Evolutionary conservation across 352 stramenopile species (phyloP), one percentile per base, ranked within the genome.

Genomic region (Phytophthora cryptogea): DNA sequence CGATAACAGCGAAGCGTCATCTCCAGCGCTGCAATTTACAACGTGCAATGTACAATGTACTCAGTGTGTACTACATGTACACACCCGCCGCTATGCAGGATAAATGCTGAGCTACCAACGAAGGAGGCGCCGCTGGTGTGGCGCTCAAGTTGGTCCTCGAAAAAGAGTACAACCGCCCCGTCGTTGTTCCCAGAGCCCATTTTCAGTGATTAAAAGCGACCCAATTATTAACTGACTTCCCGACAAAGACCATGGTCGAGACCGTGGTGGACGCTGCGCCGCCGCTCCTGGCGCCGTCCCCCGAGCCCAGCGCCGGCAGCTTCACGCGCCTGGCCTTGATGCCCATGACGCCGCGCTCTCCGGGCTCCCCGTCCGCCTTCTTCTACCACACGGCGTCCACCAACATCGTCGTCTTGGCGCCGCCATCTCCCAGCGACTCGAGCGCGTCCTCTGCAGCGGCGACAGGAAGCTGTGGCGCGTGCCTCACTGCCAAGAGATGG

Each of bases 341-440:
- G 16, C 50, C 63, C 28, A 60, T 59, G 49, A 71, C 62, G 32
- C 62, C 68, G 23, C 53, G 35, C 51, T 78, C 66, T 2, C 54
- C 61, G 8, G 65, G 56, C 33, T 72, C 69, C 8, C 59, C 70
- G 20, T 59, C 54, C 42, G 26, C 54, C 42, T 75, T 73, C 36
- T 78, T 75, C 55, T 63, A 70, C 16, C 57, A 68, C 54, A 70
- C 66, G 14, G 54, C 32, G 13, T 54, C 40, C 26, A 41, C 54
- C 6, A 73, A 67, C 17, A 56, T 61, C 40, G 56, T 64, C 33
- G 56, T 64, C 5, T 20, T 70, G 9, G 39, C 54, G 23, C 54
- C 66, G 13, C 55, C 63, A 9, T 65, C 68, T 11, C 50, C 51
- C 11, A 63, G 33, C 10, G 63, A 67, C 0, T 54, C 51, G 13